Conservation (phyloP, 176 grass and related monocot genomes). For the Carex parvula region DNA sequence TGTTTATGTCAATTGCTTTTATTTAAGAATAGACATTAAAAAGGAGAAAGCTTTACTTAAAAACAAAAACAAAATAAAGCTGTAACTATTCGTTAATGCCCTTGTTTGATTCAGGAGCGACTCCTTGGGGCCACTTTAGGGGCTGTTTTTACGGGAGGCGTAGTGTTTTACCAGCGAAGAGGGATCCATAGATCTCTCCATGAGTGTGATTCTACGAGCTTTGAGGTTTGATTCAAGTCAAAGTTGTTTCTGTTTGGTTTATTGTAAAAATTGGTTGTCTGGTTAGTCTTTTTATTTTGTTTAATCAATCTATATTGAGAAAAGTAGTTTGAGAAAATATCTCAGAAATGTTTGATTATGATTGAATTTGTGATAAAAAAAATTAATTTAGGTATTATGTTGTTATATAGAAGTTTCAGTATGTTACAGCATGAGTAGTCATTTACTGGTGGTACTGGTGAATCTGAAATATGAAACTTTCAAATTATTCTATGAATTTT, state of each 20-base stretch:
- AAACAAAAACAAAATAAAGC: background rate
- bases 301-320: background rate
- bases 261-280: background rate
- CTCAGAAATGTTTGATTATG: slow-evolving; percentile 13
- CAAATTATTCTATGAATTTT: background rate
- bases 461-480: background rate
- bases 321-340: background rate
- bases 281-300: background rate
- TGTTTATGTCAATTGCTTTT: slow-evolving; percentile 5
- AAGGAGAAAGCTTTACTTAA: too few relatives aligned
- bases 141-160: slow-evolving; percentile 20
- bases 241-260: background rate
- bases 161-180: slow-evolving; percentile 38
- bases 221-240: slow-evolving; percentile 27
- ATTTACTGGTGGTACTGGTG: background rate
- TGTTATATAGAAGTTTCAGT: background rate
- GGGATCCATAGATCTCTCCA: slow-evolving; percentile 33
- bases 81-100: background rate
- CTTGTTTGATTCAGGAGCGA: slow-evolving; percentile 32
- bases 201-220: slow-evolving; percentile 7
- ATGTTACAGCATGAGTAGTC: background rate
- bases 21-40: background rate
- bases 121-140: slow-evolving; percentile 40
- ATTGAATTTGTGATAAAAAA: background rate
- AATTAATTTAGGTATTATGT: background rate